Conservation (phyloP, 371 early-diverging fungal genomes). For the Circinella minor region DNA sequence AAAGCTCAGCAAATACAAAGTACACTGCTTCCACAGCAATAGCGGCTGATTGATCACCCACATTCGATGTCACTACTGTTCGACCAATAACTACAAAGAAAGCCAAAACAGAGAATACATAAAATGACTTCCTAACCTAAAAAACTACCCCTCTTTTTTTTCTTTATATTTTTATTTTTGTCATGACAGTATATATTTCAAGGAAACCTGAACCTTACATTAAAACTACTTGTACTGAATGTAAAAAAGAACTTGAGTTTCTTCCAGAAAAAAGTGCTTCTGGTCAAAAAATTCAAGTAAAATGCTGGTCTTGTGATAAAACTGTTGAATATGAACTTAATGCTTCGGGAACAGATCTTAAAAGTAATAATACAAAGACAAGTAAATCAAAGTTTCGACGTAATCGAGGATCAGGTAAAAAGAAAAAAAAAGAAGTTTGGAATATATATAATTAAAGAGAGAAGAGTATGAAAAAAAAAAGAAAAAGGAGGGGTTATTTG, state of each 20-base stretch:
- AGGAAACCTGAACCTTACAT: constrained; percentile 56
- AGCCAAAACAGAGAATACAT: not conserved
- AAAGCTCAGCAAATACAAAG: not conserved
- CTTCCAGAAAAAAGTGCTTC: constrained; percentile 29
- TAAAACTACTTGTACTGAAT: constrained; percentile 46
- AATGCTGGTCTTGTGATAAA: constrained; percentile 61
- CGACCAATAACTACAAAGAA: constrained; percentile 4
- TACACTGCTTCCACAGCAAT: not conserved
- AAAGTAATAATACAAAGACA: constrained; percentile 27
- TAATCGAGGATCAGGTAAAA: constrained; percentile 56
- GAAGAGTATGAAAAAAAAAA: no score
- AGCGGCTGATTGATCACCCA: not conserved
- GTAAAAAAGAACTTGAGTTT: constrained; percentile 45
- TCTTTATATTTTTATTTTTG: not conserved
- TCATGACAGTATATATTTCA: constrained; percentile 33
- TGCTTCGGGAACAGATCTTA: constrained; percentile 40
- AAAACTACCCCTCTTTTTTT: not conserved
- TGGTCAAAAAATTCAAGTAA: constrained; percentile 40
- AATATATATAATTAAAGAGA: not conserved
- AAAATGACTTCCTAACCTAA: not conserved
- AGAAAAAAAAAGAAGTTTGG: not conserved
- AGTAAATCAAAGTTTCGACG: constrained; percentile 32
- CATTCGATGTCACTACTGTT: not conserved
- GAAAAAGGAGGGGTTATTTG: no score
- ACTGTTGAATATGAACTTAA: constrained; percentile 53